phyloP scores from a whole-genome alignment of 495 filamentous ascomycete genomes.

The Friedmanniomyces endolithicus region DNA sequence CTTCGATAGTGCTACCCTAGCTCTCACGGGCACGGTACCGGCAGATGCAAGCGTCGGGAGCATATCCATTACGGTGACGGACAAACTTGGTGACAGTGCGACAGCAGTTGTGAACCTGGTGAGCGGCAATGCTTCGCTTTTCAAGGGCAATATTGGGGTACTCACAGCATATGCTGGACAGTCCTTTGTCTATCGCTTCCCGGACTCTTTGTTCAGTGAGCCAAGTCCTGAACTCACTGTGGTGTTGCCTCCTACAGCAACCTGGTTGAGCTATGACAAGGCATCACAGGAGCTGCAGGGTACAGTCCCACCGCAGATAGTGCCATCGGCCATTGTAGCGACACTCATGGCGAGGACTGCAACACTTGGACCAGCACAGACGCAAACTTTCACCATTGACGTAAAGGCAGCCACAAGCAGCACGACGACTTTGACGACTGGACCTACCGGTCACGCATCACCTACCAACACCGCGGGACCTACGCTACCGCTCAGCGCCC shows the following conservation, averaged over 20 bases:
- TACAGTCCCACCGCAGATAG: slow-evolving; percentile 41
- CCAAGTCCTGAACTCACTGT: slow-evolving; percentile 44
- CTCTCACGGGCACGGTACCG: slow-evolving; percentile 53
- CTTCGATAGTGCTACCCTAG: slow-evolving; percentile 50
- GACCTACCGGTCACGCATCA: neutral
- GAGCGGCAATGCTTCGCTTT: slow-evolving; percentile 24
- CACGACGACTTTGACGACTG: neutral
- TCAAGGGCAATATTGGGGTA: slow-evolving; percentile 32
- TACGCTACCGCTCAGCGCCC: neutral
- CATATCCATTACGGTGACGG: slow-evolving; percentile 52
- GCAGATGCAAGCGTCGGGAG: slow-evolving; percentile 42
- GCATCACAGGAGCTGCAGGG: slow-evolving; percentile 47
- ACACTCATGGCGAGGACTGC: slow-evolving; percentile 19
- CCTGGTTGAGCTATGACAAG: slow-evolving; percentile 59
- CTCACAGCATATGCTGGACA: slow-evolving; percentile 49
- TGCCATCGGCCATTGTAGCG: slow-evolving; percentile 21
- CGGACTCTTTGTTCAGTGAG: slow-evolving; percentile 40
- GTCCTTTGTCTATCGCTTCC: slow-evolving; percentile 52
- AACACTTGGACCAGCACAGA: slow-evolving; percentile 4
- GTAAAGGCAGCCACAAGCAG: slow-evolving; percentile 1
- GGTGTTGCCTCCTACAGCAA: slow-evolving; percentile 36
- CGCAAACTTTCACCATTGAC: slow-evolving; percentile 21
- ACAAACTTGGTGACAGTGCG: slow-evolving; percentile 51
- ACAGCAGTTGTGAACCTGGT: slow-evolving; percentile 50
- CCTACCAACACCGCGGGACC: neutral